phyloP scores from a whole-genome alignment of 2,329 filamentous ascomycete species.

The Pyrenophora teres region DNA sequence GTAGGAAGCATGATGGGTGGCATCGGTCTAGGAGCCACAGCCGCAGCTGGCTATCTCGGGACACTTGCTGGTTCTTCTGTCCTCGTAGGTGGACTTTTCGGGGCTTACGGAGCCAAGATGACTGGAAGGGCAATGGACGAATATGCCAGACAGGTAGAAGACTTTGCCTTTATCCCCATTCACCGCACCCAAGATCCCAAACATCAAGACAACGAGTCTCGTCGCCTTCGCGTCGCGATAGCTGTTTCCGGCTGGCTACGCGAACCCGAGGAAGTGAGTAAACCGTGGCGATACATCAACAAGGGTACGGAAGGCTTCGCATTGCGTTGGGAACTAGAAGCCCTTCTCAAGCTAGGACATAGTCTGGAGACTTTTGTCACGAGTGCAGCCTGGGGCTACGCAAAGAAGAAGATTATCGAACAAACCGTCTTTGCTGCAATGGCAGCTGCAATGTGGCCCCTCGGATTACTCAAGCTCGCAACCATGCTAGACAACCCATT shows the following conservation, averaged over 20 bases:
- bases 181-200: constrained; percentile 49
- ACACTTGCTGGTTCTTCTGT: constrained; percentile 78
- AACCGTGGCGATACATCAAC: constrained; percentile 79
- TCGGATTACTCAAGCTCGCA: constrained; percentile 53
- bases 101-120: constrained; percentile 85
- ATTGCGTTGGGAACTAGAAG: constrained; percentile 80
- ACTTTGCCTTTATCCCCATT: constrained; percentile 84
- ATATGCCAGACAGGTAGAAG: constrained; percentile 84
- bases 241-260: constrained; percentile 82
- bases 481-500: constrained; percentile 80
- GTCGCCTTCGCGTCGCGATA: constrained; percentile 74
- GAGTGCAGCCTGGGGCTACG: constrained; percentile 78
- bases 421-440: constrained; percentile 56
- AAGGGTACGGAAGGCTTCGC: constrained; percentile 77
- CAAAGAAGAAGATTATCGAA: constrained; percentile 75
- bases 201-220: constrained; percentile 56
- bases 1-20: constrained; percentile 80
- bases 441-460: constrained; percentile 55
- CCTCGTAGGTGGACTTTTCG: constrained; percentile 83
- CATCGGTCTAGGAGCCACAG: constrained; percentile 72
- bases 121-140: constrained; percentile 84
- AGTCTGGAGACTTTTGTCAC: constrained; percentile 78
- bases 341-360: constrained; percentile 76
- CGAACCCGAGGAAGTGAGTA: constrained; percentile 70
- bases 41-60: constrained; percentile 78